A percentile compares a stretch with the other conserved stretches of the same genome.
phyloP scores from a whole-genome alignment of 331 rosid species.

The Stylosanthes scabra region DNA sequence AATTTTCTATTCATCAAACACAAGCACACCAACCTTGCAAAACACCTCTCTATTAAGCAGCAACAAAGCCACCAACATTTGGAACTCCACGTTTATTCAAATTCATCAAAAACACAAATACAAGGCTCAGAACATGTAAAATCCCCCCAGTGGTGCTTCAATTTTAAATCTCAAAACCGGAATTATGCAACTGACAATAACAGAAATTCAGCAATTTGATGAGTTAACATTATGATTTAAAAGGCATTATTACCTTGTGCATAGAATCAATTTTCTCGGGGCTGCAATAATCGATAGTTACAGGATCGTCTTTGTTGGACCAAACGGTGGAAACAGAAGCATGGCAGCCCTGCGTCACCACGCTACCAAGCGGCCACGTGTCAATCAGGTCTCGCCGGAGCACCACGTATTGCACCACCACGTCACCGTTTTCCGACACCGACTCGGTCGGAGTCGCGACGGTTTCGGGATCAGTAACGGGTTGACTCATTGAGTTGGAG shows the following conservation, averaged over 20 bases:
- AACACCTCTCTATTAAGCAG: no score
- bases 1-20: no score
- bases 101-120: not conserved
- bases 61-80: no score
- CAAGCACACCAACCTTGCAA: no score
- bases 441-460: conserved; percentile 30
- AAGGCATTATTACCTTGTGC: conserved; percentile 69
- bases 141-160: not conserved
- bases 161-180: not conserved
- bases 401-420: conserved; percentile 82
- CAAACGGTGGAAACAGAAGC: conserved; percentile 88
- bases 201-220: not conserved
- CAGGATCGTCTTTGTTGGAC: conserved; percentile 71
- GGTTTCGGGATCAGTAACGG: conserved; percentile 28
- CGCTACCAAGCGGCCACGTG: conserved; percentile 84
- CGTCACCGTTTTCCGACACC: conserved; percentile 47
- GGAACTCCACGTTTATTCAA: not conserved
- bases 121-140: not conserved
- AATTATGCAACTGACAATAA: not conserved
- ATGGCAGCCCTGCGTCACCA: conserved; percentile 90
- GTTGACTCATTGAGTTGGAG: conserved; percentile 68
- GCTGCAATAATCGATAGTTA: conserved; percentile 64
- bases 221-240: not conserved
- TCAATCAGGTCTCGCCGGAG: conserved; percentile 96
- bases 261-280: conserved; percentile 75